A percentile compares a stretch with the other conserved stretches of the same genome.
phyloP scores from a whole-genome alignment of 768 basidiomycete genomes.

The Suillus clintonianus region DNA sequence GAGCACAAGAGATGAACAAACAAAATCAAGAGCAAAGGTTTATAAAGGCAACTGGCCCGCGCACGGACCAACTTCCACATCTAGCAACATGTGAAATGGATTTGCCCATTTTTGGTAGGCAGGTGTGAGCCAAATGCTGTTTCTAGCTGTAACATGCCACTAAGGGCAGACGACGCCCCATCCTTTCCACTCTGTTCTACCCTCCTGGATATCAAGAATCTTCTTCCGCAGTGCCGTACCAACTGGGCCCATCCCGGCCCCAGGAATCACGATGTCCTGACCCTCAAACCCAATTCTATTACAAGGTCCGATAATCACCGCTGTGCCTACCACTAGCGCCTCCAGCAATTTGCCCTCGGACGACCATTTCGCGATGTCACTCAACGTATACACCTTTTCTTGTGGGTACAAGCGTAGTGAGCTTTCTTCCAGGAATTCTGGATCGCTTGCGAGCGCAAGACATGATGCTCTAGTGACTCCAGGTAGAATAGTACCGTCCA shows the following conservation, averaged over 20 bases:
- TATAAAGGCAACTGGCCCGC: slow-evolving; percentile 42
- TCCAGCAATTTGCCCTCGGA: slow-evolving; percentile 72
- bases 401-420: slow-evolving; percentile 41
- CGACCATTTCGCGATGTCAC: slow-evolving; percentile 56
- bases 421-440: slow-evolving; percentile 40
- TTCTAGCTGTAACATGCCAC: not conserved
- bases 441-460: slow-evolving; percentile 67
- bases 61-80: slow-evolving; percentile 49
- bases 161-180: slow-evolving; percentile 56
- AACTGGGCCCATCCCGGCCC: slow-evolving; percentile 51
- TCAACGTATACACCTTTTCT: slow-evolving; percentile 65
- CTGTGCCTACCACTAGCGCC: slow-evolving; percentile 84
- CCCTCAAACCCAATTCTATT: slow-evolving; percentile 75
- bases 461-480: slow-evolving; percentile 90
- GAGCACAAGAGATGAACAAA: slow-evolving; percentile 93
- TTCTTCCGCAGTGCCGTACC: slow-evolving; percentile 70
- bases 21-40: slow-evolving; percentile 21
- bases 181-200: slow-evolving; percentile 56
- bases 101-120: not conserved
- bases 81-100: not conserved
- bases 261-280: slow-evolving; percentile 63
- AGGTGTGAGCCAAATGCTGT: no score
- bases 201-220: slow-evolving; percentile 79
- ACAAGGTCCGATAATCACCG: slow-evolving; percentile 73
- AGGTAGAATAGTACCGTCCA: slow-evolving; percentile 91